These are phyloP conservation scores for Mycena citricolor DNA, from an alignment of 1,284 basidiomycete species.

Conservation along the genomic window DNA sequence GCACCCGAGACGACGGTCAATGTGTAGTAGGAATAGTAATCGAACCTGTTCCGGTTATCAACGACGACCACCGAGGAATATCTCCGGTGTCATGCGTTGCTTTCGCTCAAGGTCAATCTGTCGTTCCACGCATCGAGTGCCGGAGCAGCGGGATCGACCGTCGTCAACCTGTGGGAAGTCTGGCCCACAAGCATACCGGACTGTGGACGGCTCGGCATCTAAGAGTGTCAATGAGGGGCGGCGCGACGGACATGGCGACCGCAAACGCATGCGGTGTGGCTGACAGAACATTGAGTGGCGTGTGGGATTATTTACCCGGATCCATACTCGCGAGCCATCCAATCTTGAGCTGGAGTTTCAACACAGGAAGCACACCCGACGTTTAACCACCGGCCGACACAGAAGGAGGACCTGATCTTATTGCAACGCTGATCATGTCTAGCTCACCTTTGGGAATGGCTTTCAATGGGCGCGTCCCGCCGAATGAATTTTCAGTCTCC, in stretches of 20 bases:
- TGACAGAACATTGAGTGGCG: background rate
- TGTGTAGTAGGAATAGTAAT: background rate
- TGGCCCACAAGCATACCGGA: constrained; percentile 23
- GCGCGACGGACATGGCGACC: constrained; percentile 22
- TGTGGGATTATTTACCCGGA: constrained; percentile 21
- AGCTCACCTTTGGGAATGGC: constrained; percentile 24
- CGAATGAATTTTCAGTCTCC: constrained; percentile 22
- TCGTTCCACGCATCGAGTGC: constrained; percentile 11
- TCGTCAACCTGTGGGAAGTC: constrained; percentile 23
- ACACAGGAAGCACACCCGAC: too few species aligned
- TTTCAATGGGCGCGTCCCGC: constrained; percentile 21
- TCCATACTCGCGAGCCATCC: constrained; percentile 13
- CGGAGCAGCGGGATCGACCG: constrained; percentile 21
- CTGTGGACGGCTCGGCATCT: constrained; percentile 1
- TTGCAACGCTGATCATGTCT: too few species aligned
- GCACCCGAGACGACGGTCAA: background rate
- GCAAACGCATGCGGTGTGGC: constrained; percentile 24
- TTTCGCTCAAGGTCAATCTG: background rate
- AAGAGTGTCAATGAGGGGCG: background rate
- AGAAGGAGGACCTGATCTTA: too few species aligned
- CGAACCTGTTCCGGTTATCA: background rate
- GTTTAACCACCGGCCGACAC: too few species aligned
- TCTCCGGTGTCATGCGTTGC: background rate
- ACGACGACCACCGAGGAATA: background rate
- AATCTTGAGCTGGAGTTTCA: background rate